These are phyloP conservation scores for Trichothecium roseum DNA, from an alignment of 2,329 filamentous ascomycete species.

Conservation along the genomic window DNA sequence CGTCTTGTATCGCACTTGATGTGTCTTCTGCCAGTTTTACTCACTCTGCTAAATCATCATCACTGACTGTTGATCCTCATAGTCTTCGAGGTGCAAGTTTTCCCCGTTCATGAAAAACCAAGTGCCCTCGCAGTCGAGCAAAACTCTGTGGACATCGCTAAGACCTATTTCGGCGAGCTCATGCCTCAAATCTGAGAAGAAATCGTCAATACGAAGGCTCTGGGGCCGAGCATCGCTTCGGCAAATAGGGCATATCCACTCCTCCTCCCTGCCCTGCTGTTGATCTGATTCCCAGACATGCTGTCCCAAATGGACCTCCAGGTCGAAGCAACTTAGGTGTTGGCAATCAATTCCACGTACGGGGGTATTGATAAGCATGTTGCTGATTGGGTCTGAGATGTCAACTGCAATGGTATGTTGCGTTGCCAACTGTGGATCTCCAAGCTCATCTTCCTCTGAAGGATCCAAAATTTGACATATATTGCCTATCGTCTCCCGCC, in stretches of 20 bases:
- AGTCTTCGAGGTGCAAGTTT: no score
- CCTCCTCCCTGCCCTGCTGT: slow-evolving; percentile 51
- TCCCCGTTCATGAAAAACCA: no score
- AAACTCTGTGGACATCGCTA: no score
- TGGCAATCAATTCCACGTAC: slow-evolving; percentile 59
- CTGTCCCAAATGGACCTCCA: slow-evolving; percentile 54
- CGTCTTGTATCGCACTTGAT: no score
- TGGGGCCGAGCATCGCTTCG: slow-evolving; percentile 64
- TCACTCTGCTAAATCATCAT: no score
- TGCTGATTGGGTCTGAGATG: slow-evolving; percentile 57
- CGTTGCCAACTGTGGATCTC: no score
- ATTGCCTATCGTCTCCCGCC: slow-evolving; percentile 38
- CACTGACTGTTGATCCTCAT: no score
- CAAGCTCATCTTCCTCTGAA: slow-evolving; percentile 43
- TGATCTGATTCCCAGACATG: slow-evolving; percentile 11
- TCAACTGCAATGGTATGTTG: no score
- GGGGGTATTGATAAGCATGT: slow-evolving; percentile 56
- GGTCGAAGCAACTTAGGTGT: slow-evolving; percentile 85
- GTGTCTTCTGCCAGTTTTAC: no score
- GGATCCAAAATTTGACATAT: slow-evolving; percentile 41
- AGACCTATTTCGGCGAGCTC: no score
- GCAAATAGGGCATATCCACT: slow-evolving; percentile 85
- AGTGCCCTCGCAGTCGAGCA: no score
- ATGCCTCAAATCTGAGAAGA: slow-evolving; percentile 47
- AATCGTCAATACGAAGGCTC: slow-evolving; percentile 62